These are phyloP conservation scores for Scleroderma bovista DNA, from an alignment of 768 basidiomycete genomes.

Conservation along the genomic window DNA sequence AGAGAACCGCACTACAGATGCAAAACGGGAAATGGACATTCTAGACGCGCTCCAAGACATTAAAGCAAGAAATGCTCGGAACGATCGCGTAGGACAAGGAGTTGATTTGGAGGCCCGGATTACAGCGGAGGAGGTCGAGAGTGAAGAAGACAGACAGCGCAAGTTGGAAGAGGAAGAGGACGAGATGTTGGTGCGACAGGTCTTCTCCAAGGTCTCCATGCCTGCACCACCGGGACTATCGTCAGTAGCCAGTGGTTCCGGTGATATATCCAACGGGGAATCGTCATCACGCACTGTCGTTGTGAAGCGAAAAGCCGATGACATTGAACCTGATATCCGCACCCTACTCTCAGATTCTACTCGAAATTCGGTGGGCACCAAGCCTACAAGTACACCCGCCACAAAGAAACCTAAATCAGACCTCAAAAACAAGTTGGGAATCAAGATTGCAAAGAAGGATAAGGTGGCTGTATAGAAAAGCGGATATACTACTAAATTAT, in stretches of 20 bases:
- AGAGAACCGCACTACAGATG: slow-evolving; percentile 88
- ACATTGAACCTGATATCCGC: slow-evolving; percentile 66
- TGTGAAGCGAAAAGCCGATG: slow-evolving; percentile 84
- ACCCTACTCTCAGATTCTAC: slow-evolving; percentile 64
- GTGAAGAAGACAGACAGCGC: slow-evolving; percentile 67
- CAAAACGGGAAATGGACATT: slow-evolving; percentile 97
- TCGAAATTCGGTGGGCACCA: slow-evolving; percentile 50
- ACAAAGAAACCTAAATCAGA: slow-evolving; percentile 61
- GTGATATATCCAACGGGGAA: slow-evolving; percentile 15
- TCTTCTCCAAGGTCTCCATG: slow-evolving; percentile 71
- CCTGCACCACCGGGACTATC: slow-evolving; percentile 21
- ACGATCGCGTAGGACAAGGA: slow-evolving; percentile 76
- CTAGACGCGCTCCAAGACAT: slow-evolving; percentile 95
- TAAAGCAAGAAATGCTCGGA: slow-evolving; percentile 78
- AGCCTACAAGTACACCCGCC: slow-evolving; percentile 35
- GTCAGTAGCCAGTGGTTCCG: slow-evolving; percentile 18
- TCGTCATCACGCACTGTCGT: slow-evolving; percentile 41
- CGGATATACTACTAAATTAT: slow-evolving; percentile 6
- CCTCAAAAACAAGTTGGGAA: slow-evolving; percentile 62
- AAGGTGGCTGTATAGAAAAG: slow-evolving; percentile 24
- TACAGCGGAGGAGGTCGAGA: slow-evolving; percentile 63
- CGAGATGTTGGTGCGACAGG: slow-evolving; percentile 80
- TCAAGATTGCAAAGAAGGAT: slow-evolving; percentile 61
- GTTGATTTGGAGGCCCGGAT: slow-evolving; percentile 65
- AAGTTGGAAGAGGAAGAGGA: slow-evolving; percentile 84